These are phyloP conservation scores for Colletotrichum sp. DNA, from an alignment of 2,329 filamentous ascomycete genomes.

Conservation along the genomic window DNA sequence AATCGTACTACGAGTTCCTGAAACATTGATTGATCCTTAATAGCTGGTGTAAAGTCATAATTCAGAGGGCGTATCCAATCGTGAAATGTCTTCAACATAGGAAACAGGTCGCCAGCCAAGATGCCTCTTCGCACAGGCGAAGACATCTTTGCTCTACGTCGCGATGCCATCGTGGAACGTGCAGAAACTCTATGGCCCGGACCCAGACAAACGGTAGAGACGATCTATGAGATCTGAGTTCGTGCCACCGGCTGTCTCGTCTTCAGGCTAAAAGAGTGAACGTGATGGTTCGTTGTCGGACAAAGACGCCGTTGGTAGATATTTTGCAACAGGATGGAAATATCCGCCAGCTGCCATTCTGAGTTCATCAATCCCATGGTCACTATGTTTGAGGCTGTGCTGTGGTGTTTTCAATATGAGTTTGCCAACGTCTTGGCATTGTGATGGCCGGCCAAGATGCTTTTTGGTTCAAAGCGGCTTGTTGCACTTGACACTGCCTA, in stretches of 20 bases:
- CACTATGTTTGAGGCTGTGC: background rate
- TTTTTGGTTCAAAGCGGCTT: background rate
- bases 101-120: background rate
- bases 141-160: background rate
- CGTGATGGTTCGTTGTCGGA: background rate
- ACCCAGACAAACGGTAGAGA: background rate
- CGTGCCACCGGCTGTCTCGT: background rate
- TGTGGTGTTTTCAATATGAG: background rate
- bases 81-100: background rate
- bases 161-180: background rate
- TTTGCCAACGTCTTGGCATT: background rate
- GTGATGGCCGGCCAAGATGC: background rate
- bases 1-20: background rate
- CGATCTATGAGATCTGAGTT: background rate
- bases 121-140: background rate
- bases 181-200: background rate
- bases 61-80: background rate
- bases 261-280: background rate
- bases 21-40: background rate
- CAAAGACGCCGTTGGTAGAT: background rate
- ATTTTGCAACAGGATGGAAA: background rate
- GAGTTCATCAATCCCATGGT: background rate
- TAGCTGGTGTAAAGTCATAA: background rate
- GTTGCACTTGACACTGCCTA: background rate
- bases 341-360: background rate